Evolutionary conservation across 768 basidiomycete genomes (phyloP), one percentile per base, ranked within the genome.

Genomic region (Mycena galericulata): DNA sequence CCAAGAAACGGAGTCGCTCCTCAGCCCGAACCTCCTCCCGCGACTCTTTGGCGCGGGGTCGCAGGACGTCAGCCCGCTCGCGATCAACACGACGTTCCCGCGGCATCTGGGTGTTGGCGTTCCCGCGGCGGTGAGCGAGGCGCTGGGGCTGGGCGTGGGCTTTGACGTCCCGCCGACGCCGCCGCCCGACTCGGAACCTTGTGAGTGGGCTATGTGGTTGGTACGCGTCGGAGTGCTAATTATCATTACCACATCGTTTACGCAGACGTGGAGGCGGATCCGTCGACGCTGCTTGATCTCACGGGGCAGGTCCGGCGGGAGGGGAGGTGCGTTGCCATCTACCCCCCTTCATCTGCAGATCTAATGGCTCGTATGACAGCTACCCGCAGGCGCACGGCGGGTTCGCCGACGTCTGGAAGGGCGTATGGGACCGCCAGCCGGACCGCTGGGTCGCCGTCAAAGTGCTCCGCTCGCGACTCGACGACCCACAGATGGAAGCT

Each of bases 381-480:
- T 78, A 79, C 60, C 73, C 84, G 2, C 76, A 78, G 50, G 82
- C 82, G 0, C 80, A 81, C 67, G 84, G 84, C 10, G 84, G 83
- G 14, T 85, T 83, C 69, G 79, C 82, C 17, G 84, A 85, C 71
- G 79, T 85, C 20, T 85, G 80, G 80, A 80, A 74, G 56, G 82
- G 80, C 2, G 71, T 74, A 8, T 83, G 81, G 82, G 73, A 77
- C 18, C 70, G 75, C 50, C 75, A 63, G 68, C 59, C 30, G 47
- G 65, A 71, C 45, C 45, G 69, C 53, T 68, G 49, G 72, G 82
- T 83, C 36, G 83, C 81, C 1, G 76, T 84, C 45, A 84, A 84
- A 55, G 82, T 81, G 1, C 72, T 84, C 1, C 73, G 83, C 46
- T 77, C 78, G 11, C 77, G 76, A 2, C 76, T 78, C 11, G 73